Evolutionary conservation across 495 filamentous ascomycete species (phyloP).

Genomic region (Penicillium lagena): DNA sequence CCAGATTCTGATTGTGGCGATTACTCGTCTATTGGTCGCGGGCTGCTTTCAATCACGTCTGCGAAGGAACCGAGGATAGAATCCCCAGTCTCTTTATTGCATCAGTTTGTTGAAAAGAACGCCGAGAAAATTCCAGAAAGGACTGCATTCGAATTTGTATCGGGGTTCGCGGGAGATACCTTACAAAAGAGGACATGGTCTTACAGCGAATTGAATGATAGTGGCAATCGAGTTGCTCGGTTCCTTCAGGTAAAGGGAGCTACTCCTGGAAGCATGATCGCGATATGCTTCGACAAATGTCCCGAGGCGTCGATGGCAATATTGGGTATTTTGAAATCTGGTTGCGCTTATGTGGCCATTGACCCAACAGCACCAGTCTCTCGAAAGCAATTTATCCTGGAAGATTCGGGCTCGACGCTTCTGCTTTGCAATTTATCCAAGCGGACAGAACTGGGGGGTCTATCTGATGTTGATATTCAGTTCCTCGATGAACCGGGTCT

Average conservation of each 20-base stretch:
- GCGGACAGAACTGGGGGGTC: conserved; percentile 6
- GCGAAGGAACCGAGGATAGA: conserved; percentile 36
- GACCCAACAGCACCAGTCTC: conserved; percentile 37
- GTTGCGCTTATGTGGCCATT: conserved; percentile 72
- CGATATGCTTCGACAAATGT: conserved; percentile 37
- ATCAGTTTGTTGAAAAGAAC: conserved; percentile 40
- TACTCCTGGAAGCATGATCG: conserved; percentile 27
- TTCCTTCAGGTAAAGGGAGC: conserved; percentile 26
- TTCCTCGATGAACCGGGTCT: conserved; percentile 27
- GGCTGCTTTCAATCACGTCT: conserved; percentile 34
- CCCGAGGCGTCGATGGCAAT: conserved; percentile 37
- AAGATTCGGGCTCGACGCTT: conserved; percentile 23
- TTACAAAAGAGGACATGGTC: conserved; percentile 30
- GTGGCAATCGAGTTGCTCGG: conserved; percentile 32
- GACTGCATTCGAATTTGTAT: conserved; percentile 36
- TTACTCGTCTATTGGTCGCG: conserved; percentile 10
- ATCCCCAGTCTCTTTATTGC: conserved; percentile 18
- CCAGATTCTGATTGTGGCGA: conserved; percentile 14
- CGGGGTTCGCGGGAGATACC: conserved; percentile 14
- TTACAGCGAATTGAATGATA: conserved; percentile 28
- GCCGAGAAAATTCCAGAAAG: conserved; percentile 29
- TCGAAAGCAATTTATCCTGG: conserved; percentile 36
- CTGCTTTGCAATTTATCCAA: conserved; percentile 16
- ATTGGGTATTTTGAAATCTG: conserved; percentile 43
- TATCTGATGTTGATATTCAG: conserved; percentile 19